phyloP scores from a whole-genome alignment of 2,329 filamentous ascomycete species.

The Aspergillus fischeri region DNA sequence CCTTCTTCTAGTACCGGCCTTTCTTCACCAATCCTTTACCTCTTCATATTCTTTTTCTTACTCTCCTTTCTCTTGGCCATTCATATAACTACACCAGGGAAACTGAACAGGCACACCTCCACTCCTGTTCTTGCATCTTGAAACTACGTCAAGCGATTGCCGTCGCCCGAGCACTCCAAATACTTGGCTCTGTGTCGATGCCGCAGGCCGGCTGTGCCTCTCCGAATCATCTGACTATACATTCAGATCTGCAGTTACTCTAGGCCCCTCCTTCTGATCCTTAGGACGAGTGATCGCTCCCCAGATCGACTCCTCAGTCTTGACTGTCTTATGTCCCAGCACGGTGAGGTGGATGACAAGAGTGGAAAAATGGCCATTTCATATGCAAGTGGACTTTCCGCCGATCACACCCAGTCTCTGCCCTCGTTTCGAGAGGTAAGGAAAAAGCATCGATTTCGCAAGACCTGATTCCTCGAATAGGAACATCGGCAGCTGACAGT shows the following conservation, averaged over 20 bases:
- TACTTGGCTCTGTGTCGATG: background rate
- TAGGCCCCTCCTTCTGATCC: background rate
- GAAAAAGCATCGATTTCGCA: background rate
- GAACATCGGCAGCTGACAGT: constrained; percentile 7
- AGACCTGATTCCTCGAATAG: background rate
- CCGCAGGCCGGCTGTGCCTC: constrained; percentile 18
- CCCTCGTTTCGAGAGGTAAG: constrained; percentile 39
- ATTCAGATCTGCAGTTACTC: constrained; percentile 1
- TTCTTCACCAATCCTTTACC: background rate
- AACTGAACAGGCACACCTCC: background rate
- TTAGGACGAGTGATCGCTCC: background rate
- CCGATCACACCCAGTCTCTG: constrained; percentile 31
- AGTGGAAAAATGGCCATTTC: constrained; percentile 36
- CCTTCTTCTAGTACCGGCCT: constrained; percentile 1
- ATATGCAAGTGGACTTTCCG: constrained; percentile 31
- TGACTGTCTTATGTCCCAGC: constrained; percentile 34
- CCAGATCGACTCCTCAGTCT: constrained; percentile 3
- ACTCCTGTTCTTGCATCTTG: background rate
- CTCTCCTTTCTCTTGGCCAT: background rate
- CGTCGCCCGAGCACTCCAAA: background rate
- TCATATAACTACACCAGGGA: background rate
- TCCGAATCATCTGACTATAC: constrained; percentile 1
- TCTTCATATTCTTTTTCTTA: background rate
- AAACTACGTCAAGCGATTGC: background rate
- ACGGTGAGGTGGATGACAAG: constrained; percentile 30